Conservation (phyloP, 2,329 filamentous ascomycete species). For the Fulvia fulva region DNA sequence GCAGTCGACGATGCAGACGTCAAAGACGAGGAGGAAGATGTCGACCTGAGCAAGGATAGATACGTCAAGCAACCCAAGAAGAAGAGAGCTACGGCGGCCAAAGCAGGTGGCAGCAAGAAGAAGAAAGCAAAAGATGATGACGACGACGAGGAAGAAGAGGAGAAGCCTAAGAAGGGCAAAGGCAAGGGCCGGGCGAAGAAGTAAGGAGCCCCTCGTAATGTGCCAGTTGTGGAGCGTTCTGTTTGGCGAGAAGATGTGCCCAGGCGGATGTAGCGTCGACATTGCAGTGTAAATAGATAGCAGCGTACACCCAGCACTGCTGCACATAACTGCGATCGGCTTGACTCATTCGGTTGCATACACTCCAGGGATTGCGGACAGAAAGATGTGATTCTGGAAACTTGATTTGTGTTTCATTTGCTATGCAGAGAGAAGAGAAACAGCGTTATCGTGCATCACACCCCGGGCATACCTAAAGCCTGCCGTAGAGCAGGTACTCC, state of each 20-base stretch:
- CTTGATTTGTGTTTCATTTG: not conserved
- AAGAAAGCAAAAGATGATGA: conserved; percentile 70
- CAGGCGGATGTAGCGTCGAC: not conserved
- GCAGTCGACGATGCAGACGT: conserved; percentile 45
- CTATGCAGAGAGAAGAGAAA: not conserved
- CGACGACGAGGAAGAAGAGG: conserved; percentile 39
- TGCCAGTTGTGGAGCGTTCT: not conserved
- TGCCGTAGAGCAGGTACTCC: conserved; percentile 41
- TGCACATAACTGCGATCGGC: not conserved
- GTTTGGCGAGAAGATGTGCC: not conserved
- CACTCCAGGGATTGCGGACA: too few relatives aligned
- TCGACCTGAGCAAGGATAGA: conserved; percentile 91
- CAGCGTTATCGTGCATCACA: conserved; percentile 13
- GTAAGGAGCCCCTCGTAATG: conserved; percentile 5
- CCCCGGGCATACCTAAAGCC: conserved; percentile 46
- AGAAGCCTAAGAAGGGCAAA: conserved; percentile 42
- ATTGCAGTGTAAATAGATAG: not conserved
- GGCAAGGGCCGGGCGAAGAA: conserved; percentile 32
- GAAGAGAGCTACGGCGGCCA: conserved; percentile 52
- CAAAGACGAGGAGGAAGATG: conserved; percentile 56
- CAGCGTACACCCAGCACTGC: not conserved
- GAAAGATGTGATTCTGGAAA: too few relatives aligned
- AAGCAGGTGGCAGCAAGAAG: conserved; percentile 45
- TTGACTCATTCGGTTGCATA: too few relatives aligned
- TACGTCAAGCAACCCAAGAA: conserved; percentile 90